A percentile compares a stretch with the other conserved stretches of the same genome.
phyloP scores from a whole-genome alignment of 2,329 filamentous ascomycete species.

The Colletotrichum sojae region DNA sequence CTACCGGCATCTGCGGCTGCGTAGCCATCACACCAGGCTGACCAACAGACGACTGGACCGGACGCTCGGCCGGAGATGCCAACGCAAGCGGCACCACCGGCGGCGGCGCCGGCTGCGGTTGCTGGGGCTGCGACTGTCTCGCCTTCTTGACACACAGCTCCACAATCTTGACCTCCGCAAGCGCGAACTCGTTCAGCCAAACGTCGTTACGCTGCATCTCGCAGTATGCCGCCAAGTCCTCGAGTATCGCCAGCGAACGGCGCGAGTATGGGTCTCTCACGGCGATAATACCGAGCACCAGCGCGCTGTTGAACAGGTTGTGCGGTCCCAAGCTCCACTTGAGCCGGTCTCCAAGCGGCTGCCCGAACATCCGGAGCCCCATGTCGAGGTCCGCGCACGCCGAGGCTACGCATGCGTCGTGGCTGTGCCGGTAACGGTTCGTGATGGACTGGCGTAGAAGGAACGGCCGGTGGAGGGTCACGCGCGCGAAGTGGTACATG shows the following conservation, averaged over 20 bases:
- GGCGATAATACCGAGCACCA: slow-evolving; percentile 52
- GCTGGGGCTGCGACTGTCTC: slow-evolving; percentile 29
- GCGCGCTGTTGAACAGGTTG: slow-evolving; percentile 58
- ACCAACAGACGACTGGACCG: neutral
- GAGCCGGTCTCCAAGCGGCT: slow-evolving; percentile 50
- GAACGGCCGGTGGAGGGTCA: slow-evolving; percentile 57
- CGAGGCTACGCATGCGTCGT: slow-evolving; percentile 56
- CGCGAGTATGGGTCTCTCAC: slow-evolving; percentile 49
- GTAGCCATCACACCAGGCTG: neutral
- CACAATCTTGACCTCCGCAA: slow-evolving; percentile 58
- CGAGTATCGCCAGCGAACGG: slow-evolving; percentile 50
- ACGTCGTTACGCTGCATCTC: slow-evolving; percentile 56
- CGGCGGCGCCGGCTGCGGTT: neutral
- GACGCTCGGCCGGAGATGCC: neutral
- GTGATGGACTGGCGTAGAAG: slow-evolving; percentile 57
- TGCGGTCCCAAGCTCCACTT: slow-evolving; percentile 53
- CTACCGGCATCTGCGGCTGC: slow-evolving; percentile 24
- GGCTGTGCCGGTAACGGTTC: slow-evolving; percentile 54
- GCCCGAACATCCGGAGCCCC: slow-evolving; percentile 50
- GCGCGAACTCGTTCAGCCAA: slow-evolving; percentile 57
- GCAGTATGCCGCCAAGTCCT: slow-evolving; percentile 57
- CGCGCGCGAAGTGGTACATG: slow-evolving; percentile 56
- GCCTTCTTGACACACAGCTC: slow-evolving; percentile 55
- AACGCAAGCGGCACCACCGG: slow-evolving; percentile 9
- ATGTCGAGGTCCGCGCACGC: slow-evolving; percentile 57